These are phyloP conservation scores for Glycine tomentella DNA, from an alignment of 306 rosid species.

Conservation along the genomic window DNA sequence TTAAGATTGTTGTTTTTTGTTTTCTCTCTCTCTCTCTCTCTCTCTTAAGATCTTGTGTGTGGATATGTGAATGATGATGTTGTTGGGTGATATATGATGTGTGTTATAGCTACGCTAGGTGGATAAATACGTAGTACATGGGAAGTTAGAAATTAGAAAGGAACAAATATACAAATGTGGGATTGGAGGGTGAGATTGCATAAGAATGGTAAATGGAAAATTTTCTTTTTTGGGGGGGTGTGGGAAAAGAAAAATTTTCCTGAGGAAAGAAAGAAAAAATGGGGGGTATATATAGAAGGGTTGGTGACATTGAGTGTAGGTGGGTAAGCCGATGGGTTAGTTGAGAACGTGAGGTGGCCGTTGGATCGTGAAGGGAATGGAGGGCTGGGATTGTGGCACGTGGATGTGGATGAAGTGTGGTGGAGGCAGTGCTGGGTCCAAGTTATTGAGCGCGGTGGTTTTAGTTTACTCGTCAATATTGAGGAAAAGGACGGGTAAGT, in stretches of 20 bases:
- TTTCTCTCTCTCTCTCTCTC: too few species aligned
- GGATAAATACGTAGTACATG: background rate
- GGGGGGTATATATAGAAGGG: conserved; percentile 51
- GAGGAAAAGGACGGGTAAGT: background rate
- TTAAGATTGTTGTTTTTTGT: background rate
- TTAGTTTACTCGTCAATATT: background rate
- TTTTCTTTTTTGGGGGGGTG: background rate
- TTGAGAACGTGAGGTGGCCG: conserved; percentile 63
- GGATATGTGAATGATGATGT: background rate
- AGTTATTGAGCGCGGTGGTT: background rate
- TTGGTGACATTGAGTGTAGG: conserved; percentile 53
- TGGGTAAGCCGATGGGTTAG: conserved; percentile 85
- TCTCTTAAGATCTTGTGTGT: background rate
- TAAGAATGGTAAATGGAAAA: conserved; percentile 1
- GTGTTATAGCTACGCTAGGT: background rate
- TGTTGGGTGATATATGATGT: background rate
- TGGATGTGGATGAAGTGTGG: conserved; percentile 28
- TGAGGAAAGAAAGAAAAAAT: conserved; percentile 46
- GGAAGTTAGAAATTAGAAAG: conserved; percentile 30
- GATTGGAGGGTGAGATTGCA: background rate
- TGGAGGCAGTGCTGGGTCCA: background rate
- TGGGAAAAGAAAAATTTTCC: conserved; percentile 43
- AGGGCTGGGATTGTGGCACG: conserved; percentile 55
- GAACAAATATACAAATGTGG: conserved; percentile 28
- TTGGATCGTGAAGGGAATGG: conserved; percentile 51